Evolutionary conservation across 2,329 filamentous ascomycete species (phyloP).

Genomic region (Fusarium piperis): DNA sequence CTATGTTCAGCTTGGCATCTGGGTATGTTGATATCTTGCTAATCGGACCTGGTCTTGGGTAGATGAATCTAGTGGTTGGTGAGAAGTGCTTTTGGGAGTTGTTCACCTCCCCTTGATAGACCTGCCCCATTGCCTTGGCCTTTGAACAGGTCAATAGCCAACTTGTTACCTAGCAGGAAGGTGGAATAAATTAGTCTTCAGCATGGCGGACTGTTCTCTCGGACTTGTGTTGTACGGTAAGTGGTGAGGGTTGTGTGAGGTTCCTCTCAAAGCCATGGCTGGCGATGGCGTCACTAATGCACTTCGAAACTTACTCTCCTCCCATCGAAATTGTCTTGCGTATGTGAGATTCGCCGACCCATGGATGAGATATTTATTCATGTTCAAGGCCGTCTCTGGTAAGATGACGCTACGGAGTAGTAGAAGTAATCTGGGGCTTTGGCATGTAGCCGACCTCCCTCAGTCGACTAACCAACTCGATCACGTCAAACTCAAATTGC

Average conservation of each 20-base stretch:
- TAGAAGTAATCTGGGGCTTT: neutral
- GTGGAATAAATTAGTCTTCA: neutral
- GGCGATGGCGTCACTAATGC: neutral
- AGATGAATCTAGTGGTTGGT: neutral
- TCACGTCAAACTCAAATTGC: neutral
- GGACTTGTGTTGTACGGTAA: neutral
- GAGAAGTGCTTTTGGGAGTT: neutral
- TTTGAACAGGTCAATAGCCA: neutral
- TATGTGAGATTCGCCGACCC: neutral
- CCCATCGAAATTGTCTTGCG: neutral
- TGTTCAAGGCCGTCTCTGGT: neutral
- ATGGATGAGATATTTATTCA: neutral
- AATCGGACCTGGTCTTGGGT: neutral
- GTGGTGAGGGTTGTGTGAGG: neutral
- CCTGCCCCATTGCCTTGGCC: neutral
- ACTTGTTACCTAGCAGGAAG: fast-evolving
- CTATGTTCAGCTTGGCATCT: neutral
- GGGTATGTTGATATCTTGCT: neutral
- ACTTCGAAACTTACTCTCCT: neutral
- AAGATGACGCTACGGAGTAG: neutral
- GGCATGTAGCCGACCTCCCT: neutral
- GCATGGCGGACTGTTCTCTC: too few relatives aligned
- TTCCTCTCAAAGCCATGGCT: neutral
- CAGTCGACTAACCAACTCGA: neutral
- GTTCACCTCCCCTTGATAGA: fast-evolving